Evolutionary conservation across 2,329 filamentous ascomycete genomes (phyloP), one percentile per base, ranked within the genome.

Genomic region (Xylaria sp.): DNA sequence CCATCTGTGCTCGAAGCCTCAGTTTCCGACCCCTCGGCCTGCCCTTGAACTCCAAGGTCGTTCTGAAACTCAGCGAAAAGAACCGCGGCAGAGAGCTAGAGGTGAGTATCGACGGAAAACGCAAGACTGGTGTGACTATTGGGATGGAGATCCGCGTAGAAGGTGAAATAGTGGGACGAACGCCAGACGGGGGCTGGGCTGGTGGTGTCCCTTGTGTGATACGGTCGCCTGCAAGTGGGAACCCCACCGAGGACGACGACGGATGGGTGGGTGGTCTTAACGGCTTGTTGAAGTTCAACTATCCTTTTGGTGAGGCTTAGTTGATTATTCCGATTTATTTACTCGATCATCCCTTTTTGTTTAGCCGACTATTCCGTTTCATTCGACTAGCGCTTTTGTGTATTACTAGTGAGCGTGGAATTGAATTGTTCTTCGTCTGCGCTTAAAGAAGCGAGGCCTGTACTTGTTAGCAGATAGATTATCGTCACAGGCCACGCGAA

Each of bases 261-360:
- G 94, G 95, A 20, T 99, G 96, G 96, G 95, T 99, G 2, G 95
- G 95, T 0, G 95, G 96, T 0, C 81, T 99, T 77, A 99, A 97
- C 78, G 93, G 94, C 10, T 79, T 98, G 76, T 82, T 99, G 74
- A 99, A 99, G 83, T 99, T 98, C 80, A 99, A 99, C 80, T 93
- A 97, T 82, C 94, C 95, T 0, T 98, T 98, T 84, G 96, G 96
- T 3, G 75, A 77, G 50, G 58, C 64, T 28, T 71, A 51, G 37
- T 60, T 10, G 12, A 41, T 41, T 41, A 18, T 15, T 3, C 6
- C 10, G n/a, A 34, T 50, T 25, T 12, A 28, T 51, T 15, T 25
- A 25, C 3, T 25, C 25, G 25, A 25, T 25, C 3, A 25, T 25
- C 25, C 25, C 25, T 2, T 28, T 6, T 60, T 10, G 28, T 37